phyloP scores from a whole-genome alignment of 164 flowering plant species.

The Amborella trichopoda region DNA sequence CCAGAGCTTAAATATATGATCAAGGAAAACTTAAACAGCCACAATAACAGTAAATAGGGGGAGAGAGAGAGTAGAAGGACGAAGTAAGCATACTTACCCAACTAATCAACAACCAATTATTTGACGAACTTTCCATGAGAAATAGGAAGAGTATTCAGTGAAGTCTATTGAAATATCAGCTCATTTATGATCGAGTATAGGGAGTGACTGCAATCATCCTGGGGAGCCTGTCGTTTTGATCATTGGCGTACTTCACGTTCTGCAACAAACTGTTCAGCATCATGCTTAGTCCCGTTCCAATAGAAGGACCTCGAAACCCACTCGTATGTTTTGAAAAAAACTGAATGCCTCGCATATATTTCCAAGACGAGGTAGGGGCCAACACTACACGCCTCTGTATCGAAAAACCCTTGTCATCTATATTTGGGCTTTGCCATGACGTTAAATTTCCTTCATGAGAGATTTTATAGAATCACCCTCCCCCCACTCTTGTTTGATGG shows the following conservation, averaged over 20 bases:
- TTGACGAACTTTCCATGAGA: neutral
- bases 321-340: neutral
- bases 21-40: neutral
- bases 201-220: neutral
- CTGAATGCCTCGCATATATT: neutral
- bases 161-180: neutral
- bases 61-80: neutral
- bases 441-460: too few species aligned
- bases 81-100: neutral
- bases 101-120: conserved; percentile 4
- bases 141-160: conserved; percentile 1
- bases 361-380: too few species aligned
- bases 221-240: neutral
- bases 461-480: too few species aligned
- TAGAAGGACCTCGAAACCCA: neutral
- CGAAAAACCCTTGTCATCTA: too few species aligned
- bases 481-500: too few species aligned
- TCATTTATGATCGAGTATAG: neutral
- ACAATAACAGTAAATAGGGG: neutral
- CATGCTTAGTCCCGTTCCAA: neutral
- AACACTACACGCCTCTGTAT: too few species aligned
- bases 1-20: neutral
- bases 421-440: too few species aligned
- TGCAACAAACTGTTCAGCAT: neutral
- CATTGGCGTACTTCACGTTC: neutral